Conservation (phyloP, 352 stramenopile genomes). For the Phytopythium chamaehyphon region DNA sequence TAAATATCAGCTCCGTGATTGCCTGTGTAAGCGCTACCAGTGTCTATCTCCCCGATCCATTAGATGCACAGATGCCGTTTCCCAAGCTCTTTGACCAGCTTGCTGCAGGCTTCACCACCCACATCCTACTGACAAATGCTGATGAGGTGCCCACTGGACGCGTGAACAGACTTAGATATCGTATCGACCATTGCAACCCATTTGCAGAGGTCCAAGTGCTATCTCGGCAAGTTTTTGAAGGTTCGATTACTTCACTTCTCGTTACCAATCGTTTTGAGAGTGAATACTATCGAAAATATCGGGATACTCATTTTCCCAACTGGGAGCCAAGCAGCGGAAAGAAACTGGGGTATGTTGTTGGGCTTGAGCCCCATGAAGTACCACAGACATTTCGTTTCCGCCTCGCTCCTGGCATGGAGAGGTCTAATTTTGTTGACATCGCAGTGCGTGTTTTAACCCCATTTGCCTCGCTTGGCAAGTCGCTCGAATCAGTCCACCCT, state of each 20-base stretch:
- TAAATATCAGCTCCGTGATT: constrained; percentile 47
- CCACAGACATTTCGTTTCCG: constrained; percentile 42
- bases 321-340: constrained; percentile 24
- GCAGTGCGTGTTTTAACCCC: constrained; percentile 44
- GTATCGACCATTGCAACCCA: constrained; percentile 60
- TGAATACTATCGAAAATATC: constrained; percentile 50
- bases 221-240: constrained; percentile 59
- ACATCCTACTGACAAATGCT: constrained; percentile 56
- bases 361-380: constrained; percentile 17
- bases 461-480: constrained; percentile 38
- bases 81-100: constrained; percentile 74
- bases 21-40: constrained; percentile 50
- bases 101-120: constrained; percentile 51
- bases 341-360: constrained; percentile 19
- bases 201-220: constrained; percentile 73
- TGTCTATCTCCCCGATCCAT: constrained; percentile 44
- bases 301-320: constrained; percentile 32
- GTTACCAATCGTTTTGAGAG: constrained; percentile 56
- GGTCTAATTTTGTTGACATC: constrained; percentile 46
- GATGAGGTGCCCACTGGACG: constrained; percentile 29
- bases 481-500: constrained; percentile 38
- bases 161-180: constrained; percentile 56
- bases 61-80: constrained; percentile 30
- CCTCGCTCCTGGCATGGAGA: constrained; percentile 45
- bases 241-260: constrained; percentile 44